Conservation (phyloP, 2,329 filamentous ascomycete genomes). For the Beauveria brongniartii region DNA sequence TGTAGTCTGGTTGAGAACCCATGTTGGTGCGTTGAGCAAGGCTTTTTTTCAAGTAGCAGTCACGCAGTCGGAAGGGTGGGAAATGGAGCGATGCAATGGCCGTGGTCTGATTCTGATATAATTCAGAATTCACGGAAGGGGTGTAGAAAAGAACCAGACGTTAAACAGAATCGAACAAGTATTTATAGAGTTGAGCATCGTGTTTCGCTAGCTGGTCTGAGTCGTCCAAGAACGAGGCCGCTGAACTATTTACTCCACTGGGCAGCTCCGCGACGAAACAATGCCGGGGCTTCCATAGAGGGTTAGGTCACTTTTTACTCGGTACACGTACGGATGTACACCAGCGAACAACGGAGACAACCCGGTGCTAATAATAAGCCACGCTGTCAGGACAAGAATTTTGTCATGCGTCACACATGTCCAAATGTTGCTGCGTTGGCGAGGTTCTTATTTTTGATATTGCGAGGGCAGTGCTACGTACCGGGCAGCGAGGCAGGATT, state of each 20-base stretch:
- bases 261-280: constrained; percentile 21
- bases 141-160: not conserved
- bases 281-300: constrained; percentile 14
- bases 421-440: no score
- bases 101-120: no score
- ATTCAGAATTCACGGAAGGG: not conserved
- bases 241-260: constrained; percentile 15
- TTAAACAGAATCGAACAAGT: not conserved
- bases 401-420: no score
- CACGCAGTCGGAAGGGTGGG: no score
- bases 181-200: not conserved
- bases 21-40: constrained; percentile 16
- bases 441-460: no score
- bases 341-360: not conserved
- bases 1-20: constrained; percentile 30
- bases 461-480: no score
- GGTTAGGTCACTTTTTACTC: constrained; percentile 8
- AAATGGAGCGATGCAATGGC: no score
- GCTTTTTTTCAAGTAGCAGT: not conserved
- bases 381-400: not conserved
- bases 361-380: not conserved
- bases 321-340: no score
- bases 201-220: not conserved
- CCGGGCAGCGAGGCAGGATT: no score
- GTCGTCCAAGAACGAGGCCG: not conserved